Conservation (phyloP, 2,329 filamentous ascomycete genomes). For the Talaromyces funiculosus region DNA sequence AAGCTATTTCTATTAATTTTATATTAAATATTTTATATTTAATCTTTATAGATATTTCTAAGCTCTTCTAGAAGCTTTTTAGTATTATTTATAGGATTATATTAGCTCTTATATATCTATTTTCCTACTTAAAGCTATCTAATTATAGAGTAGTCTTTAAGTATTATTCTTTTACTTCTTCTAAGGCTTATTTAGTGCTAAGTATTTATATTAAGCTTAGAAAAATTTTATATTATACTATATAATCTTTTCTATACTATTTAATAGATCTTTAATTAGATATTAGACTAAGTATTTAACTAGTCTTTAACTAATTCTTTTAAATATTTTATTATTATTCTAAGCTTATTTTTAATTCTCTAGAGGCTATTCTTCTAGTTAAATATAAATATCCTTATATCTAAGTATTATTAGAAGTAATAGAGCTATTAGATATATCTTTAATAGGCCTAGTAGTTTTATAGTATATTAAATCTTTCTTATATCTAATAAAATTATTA, state of each 20-base stretch:
- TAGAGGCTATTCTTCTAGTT: background rate
- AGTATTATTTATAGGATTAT: background rate
- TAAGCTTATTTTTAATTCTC: background rate
- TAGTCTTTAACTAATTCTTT: background rate
- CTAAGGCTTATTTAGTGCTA: no score
- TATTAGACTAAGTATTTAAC: background rate
- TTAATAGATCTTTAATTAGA: background rate
- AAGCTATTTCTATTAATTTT: no score
- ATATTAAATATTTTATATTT: background rate
- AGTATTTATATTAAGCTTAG: no score
- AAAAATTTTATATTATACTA: background rate
- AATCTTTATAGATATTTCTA: background rate
- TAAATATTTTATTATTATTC: background rate
- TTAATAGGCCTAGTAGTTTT: background rate
- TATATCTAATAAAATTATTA: background rate
- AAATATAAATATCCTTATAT: background rate
- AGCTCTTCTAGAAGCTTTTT: background rate
- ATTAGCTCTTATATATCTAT: background rate
- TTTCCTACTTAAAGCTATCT: background rate
- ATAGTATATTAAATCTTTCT: background rate
- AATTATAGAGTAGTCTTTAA: background rate
- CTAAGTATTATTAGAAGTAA: background rate
- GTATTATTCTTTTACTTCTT: background rate
- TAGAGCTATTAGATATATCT: background rate
- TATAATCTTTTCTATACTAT: background rate